A percentile compares a stretch with the other conserved stretches of the same genome.
Evolutionary conservation across 1,284 basidiomycete species (phyloP).

Genomic region (Ustilago lituana): DNA sequence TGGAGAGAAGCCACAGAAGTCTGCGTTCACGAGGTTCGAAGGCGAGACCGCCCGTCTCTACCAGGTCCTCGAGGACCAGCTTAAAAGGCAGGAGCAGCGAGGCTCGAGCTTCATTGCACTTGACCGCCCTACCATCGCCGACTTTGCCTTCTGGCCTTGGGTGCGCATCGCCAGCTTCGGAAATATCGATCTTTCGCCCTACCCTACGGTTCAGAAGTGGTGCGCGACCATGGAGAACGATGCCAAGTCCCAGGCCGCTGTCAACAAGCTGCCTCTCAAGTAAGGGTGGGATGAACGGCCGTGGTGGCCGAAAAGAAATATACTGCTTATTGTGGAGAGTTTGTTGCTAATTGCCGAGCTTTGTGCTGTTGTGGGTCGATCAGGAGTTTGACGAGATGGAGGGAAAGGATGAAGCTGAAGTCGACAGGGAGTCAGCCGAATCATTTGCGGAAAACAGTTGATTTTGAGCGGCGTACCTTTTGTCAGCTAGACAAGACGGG

Average conservation of each 20-base stretch:
- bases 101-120: slow-evolving; percentile 54
- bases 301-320: too few relatives aligned
- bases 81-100: slow-evolving; percentile 43
- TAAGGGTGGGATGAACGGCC: too few relatives aligned
- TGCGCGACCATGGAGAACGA: slow-evolving; percentile 45
- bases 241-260: slow-evolving; percentile 40
- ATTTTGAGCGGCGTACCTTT: too few relatives aligned
- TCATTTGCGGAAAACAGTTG: too few relatives aligned
- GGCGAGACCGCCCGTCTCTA: slow-evolving; percentile 58
- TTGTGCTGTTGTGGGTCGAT: too few relatives aligned
- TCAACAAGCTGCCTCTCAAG: slow-evolving; percentile 49
- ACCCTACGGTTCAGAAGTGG: slow-evolving; percentile 54
- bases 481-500: too few relatives aligned
- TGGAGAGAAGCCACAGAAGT: slow-evolving; percentile 46
- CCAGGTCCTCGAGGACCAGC: slow-evolving; percentile 54
- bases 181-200: slow-evolving; percentile 54
- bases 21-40: slow-evolving; percentile 53
- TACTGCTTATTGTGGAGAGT: too few relatives aligned
- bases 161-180: slow-evolving; percentile 47
- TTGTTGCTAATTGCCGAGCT: too few relatives aligned
- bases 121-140: slow-evolving; percentile 60
- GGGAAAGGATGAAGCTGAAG: too few relatives aligned
- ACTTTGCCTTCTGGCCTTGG: slow-evolving; percentile 58
- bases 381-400: too few relatives aligned
- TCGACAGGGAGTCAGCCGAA: too few relatives aligned